Conservation (phyloP, 495 filamentous ascomycete species). For the Endocarpon pusillum region DNA sequence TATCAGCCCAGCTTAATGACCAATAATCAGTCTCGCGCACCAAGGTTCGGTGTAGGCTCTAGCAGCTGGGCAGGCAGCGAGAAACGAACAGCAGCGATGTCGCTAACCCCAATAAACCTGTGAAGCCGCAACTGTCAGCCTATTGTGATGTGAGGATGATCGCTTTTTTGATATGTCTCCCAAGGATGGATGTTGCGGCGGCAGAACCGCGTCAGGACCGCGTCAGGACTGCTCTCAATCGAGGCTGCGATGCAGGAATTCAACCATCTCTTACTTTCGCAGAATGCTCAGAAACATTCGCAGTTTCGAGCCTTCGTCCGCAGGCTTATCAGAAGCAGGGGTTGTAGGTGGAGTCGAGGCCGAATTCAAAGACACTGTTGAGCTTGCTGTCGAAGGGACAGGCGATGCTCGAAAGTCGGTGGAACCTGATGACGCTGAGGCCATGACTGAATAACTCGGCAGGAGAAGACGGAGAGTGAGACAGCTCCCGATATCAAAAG, state of each 20-base stretch:
- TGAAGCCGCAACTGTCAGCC: too few species aligned
- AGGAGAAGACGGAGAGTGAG: too few species aligned
- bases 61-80: conserved; percentile 88
- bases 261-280: conserved; percentile 44
- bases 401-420: conserved; percentile 7
- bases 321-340: conserved; percentile 39
- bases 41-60: conserved; percentile 85
- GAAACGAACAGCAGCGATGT: conserved; percentile 90
- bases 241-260: background rate
- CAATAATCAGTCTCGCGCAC: conserved; percentile 22
- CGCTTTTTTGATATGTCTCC: background rate
- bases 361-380: conserved; percentile 8
- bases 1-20: conserved; percentile 2
- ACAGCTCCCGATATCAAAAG: too few species aligned
- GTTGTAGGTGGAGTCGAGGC: conserved; percentile 13
- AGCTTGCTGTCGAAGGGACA: conserved; percentile 13
- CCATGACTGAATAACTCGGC: conserved; percentile 9
- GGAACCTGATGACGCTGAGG: conserved; percentile 8
- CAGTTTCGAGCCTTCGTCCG: conserved; percentile 69
- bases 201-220: background rate
- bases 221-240: too few species aligned
- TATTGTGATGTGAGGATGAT: too few species aligned
- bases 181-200: background rate
- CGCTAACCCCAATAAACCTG: conserved; percentile 85
- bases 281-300: conserved; percentile 70